phyloP scores from a whole-genome alignment of 306 rosid genomes.

The Argentina anserina region DNA sequence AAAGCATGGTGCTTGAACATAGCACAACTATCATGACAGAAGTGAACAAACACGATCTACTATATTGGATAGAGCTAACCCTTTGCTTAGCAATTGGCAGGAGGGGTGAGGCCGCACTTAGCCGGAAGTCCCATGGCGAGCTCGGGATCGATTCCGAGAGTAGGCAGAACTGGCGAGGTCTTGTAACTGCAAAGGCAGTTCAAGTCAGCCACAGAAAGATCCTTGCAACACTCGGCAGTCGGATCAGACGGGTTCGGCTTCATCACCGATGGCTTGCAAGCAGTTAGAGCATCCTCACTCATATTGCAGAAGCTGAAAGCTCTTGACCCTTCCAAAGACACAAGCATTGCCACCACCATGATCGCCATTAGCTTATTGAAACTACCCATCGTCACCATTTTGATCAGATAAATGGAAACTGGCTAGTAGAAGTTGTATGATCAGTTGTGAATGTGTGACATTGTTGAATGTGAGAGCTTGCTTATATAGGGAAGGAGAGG shows the following conservation, averaged over 20 bases:
- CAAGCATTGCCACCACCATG: constrained; percentile 10
- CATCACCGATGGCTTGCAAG: constrained; percentile 62
- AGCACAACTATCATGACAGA: background rate
- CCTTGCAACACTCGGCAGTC: constrained; percentile 38
- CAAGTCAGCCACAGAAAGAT: constrained; percentile 52
- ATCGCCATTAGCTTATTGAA: constrained; percentile 4
- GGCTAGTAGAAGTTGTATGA: background rate
- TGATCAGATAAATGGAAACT: background rate
- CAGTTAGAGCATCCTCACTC: constrained; percentile 33
- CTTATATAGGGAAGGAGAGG: background rate
- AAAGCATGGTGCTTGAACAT: background rate
- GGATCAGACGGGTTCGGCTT: constrained; percentile 37
- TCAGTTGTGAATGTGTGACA: background rate
- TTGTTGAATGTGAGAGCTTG: background rate
- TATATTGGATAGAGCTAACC: background rate
- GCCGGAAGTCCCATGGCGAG: constrained; percentile 64
- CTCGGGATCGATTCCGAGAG: constrained; percentile 47
- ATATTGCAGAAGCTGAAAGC: constrained; percentile 41
- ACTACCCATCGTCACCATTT: constrained; percentile 10
- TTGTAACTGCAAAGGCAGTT: constrained; percentile 63
- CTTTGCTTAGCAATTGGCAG: constrained; percentile 38
- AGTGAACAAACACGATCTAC: background rate
- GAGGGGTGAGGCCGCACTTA: constrained; percentile 56
- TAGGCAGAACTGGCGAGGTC: constrained; percentile 37
- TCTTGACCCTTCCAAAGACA: constrained; percentile 17